phyloP scores from a whole-genome alignment of 176 grass and related monocot genomes.

The Aegilops bicornis region DNA sequence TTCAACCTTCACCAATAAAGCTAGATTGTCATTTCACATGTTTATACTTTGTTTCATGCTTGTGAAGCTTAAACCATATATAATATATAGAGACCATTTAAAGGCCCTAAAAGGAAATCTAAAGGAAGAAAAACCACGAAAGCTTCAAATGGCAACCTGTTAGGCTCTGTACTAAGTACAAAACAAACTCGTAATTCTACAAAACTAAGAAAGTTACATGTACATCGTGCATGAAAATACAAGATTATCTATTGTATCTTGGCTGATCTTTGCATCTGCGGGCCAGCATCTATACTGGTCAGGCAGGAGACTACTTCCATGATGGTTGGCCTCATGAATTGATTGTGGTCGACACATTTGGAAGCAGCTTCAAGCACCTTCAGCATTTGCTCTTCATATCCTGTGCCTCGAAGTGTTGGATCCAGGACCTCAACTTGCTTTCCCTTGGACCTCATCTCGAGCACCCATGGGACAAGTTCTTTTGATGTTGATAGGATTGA shows the following conservation, averaged over 20 bases:
- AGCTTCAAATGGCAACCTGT: neutral
- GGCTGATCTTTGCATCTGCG: neutral
- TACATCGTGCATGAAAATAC: neutral
- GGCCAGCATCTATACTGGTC: neutral
- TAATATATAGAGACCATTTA: no score
- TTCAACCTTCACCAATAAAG: neutral
- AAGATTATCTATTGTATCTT: neutral
- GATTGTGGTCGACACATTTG: conserved; percentile 36
- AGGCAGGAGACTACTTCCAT: conserved; percentile 42
- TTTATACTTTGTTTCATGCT: neutral
- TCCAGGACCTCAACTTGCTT: conserved; percentile 47
- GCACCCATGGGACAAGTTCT: conserved; percentile 53
- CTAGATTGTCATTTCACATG: neutral
- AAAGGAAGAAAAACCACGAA: neutral
- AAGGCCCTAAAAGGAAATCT: no score
- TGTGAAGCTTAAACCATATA: neutral
- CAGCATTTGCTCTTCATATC: conserved; percentile 50
- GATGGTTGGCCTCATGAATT: conserved; percentile 46
- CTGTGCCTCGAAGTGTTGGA: conserved; percentile 12
- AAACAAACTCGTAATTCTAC: neutral
- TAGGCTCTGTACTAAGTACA: neutral
- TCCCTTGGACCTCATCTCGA: conserved; percentile 19
- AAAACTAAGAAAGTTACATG: neutral
- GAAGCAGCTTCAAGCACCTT: conserved; percentile 52
- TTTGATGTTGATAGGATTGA: conserved; percentile 28